A percentile compares a stretch with the other conserved stretches of the same genome.
Evolutionary conservation across 768 basidiomycete species (phyloP).

Genomic region (Agaricus sinodeliciosus): DNA sequence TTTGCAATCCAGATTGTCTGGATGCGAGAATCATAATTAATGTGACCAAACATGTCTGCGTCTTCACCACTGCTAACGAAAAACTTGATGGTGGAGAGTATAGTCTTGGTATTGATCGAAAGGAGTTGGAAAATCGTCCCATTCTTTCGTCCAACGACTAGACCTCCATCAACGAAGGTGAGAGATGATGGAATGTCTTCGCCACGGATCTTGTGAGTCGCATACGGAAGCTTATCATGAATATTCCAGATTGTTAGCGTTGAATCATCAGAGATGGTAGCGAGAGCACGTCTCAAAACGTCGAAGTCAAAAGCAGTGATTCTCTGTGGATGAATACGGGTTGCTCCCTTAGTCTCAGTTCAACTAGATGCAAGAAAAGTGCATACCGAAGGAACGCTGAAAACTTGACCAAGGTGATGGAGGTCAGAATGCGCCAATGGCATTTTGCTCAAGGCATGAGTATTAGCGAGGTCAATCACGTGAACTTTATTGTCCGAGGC

Average conservation of each 20-base stretch:
- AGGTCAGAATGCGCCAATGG: slow-evolving; percentile 66
- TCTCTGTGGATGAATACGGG: slow-evolving; percentile 36
- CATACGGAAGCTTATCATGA: slow-evolving; percentile 69
- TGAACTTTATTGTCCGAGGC: slow-evolving; percentile 74
- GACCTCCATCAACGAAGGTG: slow-evolving; percentile 81
- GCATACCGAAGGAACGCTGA: slow-evolving; percentile 66
- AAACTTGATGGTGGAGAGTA: slow-evolving; percentile 77
- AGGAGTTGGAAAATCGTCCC: slow-evolving; percentile 82
- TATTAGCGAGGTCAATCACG: slow-evolving; percentile 65
- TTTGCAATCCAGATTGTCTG: slow-evolving; percentile 88
- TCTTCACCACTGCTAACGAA: slow-evolving; percentile 61
- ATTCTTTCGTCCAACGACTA: slow-evolving; percentile 77
- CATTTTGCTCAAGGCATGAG: slow-evolving; percentile 54
- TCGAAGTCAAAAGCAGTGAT: slow-evolving; percentile 86
- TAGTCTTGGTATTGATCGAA: slow-evolving; percentile 63
- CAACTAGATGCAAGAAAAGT: background rate
- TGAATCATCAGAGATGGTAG: slow-evolving; percentile 78
- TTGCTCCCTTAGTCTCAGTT: background rate
- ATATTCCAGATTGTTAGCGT: slow-evolving; percentile 80
- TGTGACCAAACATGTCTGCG: slow-evolving; percentile 82
- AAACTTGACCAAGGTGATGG: slow-evolving; percentile 59
- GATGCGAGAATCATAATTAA: slow-evolving; percentile 78
- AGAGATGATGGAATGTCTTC: slow-evolving; percentile 79
- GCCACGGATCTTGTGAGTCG: slow-evolving; percentile 69
- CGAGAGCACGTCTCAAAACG: slow-evolving; percentile 66